Evolutionary conservation across 306 rosid genomes (phyloP).

Genomic region (Cucurbita argyrosperma): DNA sequence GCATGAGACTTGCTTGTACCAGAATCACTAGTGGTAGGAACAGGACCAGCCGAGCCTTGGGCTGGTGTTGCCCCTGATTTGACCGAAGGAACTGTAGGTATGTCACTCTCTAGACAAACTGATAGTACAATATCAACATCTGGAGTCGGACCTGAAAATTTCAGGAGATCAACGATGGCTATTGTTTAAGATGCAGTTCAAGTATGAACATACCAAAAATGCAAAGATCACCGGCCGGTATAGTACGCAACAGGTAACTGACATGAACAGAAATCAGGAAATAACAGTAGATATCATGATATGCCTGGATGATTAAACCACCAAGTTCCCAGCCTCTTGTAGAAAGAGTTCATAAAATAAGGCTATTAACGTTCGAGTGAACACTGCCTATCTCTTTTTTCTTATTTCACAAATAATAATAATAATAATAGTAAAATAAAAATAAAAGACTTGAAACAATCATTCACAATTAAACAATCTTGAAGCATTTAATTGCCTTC

Average conservation of each 20-base stretch:
- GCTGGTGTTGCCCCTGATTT: constrained; percentile 24
- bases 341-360: not conserved
- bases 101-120: constrained; percentile 76
- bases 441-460: not conserved
- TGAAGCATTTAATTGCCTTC: not conserved
- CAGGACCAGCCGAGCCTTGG: constrained; percentile 35
- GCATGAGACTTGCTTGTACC: constrained; percentile 75
- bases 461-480: not conserved
- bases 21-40: constrained; percentile 65
- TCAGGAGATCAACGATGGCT: not conserved
- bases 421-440: not conserved
- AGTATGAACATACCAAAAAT: not conserved
- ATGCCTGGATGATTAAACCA: not conserved
- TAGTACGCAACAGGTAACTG: not conserved
- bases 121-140: constrained; percentile 74
- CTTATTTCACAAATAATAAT: not conserved
- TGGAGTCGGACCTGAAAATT: constrained; percentile 75
- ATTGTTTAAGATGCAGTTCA: not conserved
- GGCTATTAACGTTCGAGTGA: not conserved
- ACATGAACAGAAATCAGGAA: not conserved
- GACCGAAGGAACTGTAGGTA: constrained; percentile 31
- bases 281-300: not conserved
- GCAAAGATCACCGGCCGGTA: not conserved
- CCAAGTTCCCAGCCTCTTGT: not conserved
- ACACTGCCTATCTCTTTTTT: not conserved